Base-by-base conservation (phyloP, 2,329 filamentous ascomycete genomes). In the Harringtonia lauricola region DNA sequence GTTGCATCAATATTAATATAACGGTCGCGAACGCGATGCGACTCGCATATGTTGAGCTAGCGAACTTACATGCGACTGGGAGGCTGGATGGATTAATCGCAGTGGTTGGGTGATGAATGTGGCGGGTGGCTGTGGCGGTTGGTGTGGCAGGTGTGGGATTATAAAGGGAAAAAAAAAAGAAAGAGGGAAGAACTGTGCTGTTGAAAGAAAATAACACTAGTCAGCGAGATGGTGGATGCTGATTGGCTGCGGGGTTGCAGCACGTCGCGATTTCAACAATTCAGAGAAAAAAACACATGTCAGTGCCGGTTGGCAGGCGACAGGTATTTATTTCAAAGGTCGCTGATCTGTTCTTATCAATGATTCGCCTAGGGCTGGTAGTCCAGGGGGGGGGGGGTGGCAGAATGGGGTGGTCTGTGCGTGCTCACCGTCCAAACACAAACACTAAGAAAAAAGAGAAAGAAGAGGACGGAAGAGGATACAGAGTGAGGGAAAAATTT, bases 321-420 rank as follows among this genome's bases (percentile, higher is more conserved):
- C 52, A 52, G 55, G 58, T 62, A 62, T 62, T 62, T 62, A 62
- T 61, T 54, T 57, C 53, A 49, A 52, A 52, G 47, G 43, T 43
- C 47, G 44, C 44, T 58, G 54, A 52, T 53, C 49, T 52, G 50
- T 52, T 51, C 55, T 57, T 54, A 53, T 56, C 51, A 53, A 50
- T 50, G 50, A 51, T 52, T 52, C 44, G 49, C 35, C 42, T 42
- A 39, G 52, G 50, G 51, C 52, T 55, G 54, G 41, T 42, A 26
- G 28, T 18, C 14, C 8, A 22, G 24, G 24, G 24, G 24, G 24
- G 24, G 24, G 24, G 30, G 29, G 21, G 19, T 24, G 34, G 41
- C 17, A 8, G 24, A 10, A 12, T 15, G 18, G 3, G 15, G 19
- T 48, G 44, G 47, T 39, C 45, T 35, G 47, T 49, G 49, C 47